A percentile compares a stretch with the other conserved stretches of the same genome.
Evolutionary conservation across 306 rosid species (phyloP).

Genomic region (Pyrus communis): DNA sequence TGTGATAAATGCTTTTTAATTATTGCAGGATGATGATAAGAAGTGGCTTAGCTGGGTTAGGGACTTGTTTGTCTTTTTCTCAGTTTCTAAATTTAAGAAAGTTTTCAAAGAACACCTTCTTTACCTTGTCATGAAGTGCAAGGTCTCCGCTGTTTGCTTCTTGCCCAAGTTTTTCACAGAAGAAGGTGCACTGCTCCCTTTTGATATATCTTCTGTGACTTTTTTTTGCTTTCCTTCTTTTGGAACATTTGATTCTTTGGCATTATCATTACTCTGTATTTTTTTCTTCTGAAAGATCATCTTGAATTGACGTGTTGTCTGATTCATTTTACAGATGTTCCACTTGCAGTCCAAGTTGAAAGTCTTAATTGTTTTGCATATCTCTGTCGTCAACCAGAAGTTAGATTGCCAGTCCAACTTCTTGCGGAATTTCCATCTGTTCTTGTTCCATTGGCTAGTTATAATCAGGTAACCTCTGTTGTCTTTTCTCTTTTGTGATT

Average conservation of each 20-base stretch:
- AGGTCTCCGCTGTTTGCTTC: slow-evolving; percentile 48
- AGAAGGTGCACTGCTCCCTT: slow-evolving; percentile 50
- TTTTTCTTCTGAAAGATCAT: background rate
- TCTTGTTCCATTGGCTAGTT: slow-evolving; percentile 69
- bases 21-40: slow-evolving; percentile 56
- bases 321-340: slow-evolving; percentile 51
- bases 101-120: slow-evolving; percentile 62
- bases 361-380: slow-evolving; percentile 66
- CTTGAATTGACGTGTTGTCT: background rate
- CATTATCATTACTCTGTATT: background rate
- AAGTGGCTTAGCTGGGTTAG: slow-evolving; percentile 51
- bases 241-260: background rate
- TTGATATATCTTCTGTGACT: slow-evolving; percentile 1
- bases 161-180: slow-evolving; percentile 63
- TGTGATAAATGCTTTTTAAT: slow-evolving; percentile 5
- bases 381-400: slow-evolving; percentile 57
- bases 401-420: slow-evolving; percentile 48
- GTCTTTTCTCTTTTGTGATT: background rate
- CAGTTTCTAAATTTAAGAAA: slow-evolving; percentile 51
- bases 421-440: slow-evolving; percentile 69
- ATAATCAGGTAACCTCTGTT: slow-evolving; percentile 39
- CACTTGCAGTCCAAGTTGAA: slow-evolving; percentile 71
- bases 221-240: background rate
- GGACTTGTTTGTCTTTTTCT: slow-evolving; percentile 66
- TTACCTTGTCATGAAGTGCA: slow-evolving; percentile 52